Base-by-base conservation (phyloP, 306 rosid genomes). In the Lablab purpureus region DNA sequence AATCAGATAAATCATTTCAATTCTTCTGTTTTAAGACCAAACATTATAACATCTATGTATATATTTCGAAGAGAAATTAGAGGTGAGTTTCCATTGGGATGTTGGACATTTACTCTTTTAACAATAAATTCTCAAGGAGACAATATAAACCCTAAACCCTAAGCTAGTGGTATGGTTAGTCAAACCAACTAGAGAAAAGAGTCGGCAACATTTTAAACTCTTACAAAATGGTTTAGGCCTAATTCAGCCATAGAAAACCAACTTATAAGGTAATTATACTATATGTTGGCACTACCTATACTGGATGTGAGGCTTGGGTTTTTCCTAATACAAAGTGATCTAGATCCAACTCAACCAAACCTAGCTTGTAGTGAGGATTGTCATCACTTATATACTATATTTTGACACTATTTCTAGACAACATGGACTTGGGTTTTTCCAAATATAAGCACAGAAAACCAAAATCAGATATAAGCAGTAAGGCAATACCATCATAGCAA, bases 21-120 rank as follows among this genome's bases (percentile, higher is more conserved):
- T 45, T 22, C 21, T 82, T 49, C 62, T 59, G 62, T 54, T 70
- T 47, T 25, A 82, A 51, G 72, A 82, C 59, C 46, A 50, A 10
- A 14, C 19, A 50, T 47, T 64, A 71, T 19, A 59, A 58, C n/a
- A 79, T 32, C 41, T 67, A 37, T n/a, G 6, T 23, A 25, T 21
- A 49, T 54, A 34, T 34, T 49, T 41, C 62, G 62, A 51, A 17
- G 68, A 17, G 11, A 10, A 10, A 15, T 47, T 47, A 47, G 19
- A 47, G 21, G 17, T 45, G 25, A 62, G 46, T 52, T 82, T 41
- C 40, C 37, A 45, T 28, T 36, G 34, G 21, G 63, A 34, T 18
- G 41, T 32, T 30, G 37, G 43, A 64, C 54, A 40, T 73, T 18
- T 25, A 64, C 32, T 28, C 25, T 73, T 46, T 13, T 36, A 63